phyloP scores from a whole-genome alignment of 2,329 filamentous ascomycete genomes.

The Cladosporium sphaerospermum region DNA sequence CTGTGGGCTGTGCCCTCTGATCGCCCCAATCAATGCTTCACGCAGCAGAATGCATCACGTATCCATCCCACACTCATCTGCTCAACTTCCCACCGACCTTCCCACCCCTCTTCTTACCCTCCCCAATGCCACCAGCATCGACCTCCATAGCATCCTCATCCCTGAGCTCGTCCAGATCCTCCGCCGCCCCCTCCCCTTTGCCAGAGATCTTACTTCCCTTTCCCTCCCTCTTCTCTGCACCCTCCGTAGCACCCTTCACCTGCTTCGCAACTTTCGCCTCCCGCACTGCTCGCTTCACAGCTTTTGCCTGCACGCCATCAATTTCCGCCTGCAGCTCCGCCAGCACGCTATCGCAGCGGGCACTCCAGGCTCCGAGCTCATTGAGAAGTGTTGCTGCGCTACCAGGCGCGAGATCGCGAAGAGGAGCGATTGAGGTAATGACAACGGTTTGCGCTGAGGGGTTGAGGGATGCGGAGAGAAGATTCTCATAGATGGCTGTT shows the following conservation, averaged over 20 bases:
- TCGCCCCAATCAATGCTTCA: no score
- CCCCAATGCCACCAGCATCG: slow-evolving; percentile 16
- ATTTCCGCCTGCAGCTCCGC: slow-evolving; percentile 71
- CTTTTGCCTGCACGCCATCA: slow-evolving; percentile 51
- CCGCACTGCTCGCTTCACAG: slow-evolving; percentile 36
- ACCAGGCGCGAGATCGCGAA: slow-evolving; percentile 76
- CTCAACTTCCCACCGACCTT: slow-evolving; percentile 9
- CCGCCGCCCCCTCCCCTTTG: slow-evolving; percentile 3
- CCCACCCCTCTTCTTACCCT: slow-evolving; percentile 12
- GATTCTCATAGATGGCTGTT: slow-evolving; percentile 75
- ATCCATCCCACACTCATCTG: neutral
- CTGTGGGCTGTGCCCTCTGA: no score
- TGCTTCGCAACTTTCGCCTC: slow-evolving; percentile 38
- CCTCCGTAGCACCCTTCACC: slow-evolving; percentile 28
- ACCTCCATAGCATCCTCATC: slow-evolving; percentile 31
- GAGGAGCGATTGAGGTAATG: slow-evolving; percentile 72
- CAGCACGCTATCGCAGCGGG: slow-evolving; percentile 69
- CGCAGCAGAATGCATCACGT: neutral
- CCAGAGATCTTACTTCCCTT: slow-evolving; percentile 12
- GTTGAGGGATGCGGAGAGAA: slow-evolving; percentile 78
- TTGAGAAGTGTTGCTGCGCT: slow-evolving; percentile 62
- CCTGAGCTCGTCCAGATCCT: slow-evolving; percentile 15
- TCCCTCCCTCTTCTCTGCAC: slow-evolving; percentile 15
- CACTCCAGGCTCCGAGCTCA: slow-evolving; percentile 67
- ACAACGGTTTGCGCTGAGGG: slow-evolving; percentile 67